Evolutionary conservation across 1,284 basidiomycete species (phyloP), one percentile per base, ranked within the genome.

Genomic region (Inonotus hispidus): DNA sequence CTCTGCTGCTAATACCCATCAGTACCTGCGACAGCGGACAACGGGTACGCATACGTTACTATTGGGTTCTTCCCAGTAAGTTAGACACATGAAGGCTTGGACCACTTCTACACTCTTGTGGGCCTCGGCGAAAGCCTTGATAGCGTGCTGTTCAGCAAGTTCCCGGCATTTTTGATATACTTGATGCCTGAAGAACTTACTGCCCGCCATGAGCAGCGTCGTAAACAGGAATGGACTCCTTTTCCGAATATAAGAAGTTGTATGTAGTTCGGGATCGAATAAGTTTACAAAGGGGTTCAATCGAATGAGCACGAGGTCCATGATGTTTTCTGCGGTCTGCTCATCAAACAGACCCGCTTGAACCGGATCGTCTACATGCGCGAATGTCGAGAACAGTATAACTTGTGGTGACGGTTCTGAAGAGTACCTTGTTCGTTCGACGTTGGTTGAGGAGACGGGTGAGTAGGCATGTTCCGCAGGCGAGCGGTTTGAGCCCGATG

Each of bases 21-120:
- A 29, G 3, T 53, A 25, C 53, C 58, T 35, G 23, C 25, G 39
- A 59, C 27, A 7, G 11, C 10, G 14, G 21, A 37, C 19, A 49
- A 61, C 38, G 41, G 60, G 47, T 62, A 21, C 19, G 23, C 52
- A 19, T 35, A 88, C 87, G 59, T 82, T 87, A 67, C 92, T 90
- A 65, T 90, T 84, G 39, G 88, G 86, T 68, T 92, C 90, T 72
- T 83, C 88, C 92, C 92, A 94, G 70, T 93, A 93, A 39, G 87
- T 90, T 60, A 93, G 77, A 66, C 90, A 89, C 7, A 88, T 85
- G 71, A 92, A 89, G 29, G 91, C 89, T 72, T 94, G 92, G 2
- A 90, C 84, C 19, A 92, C 83, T 70, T 93, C 92, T 49, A 94
- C 83, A 59, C 83, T 79, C 70, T 90, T 90, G 80, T 83, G 85